A percentile compares a stretch with the other conserved stretches of the same genome.
Evolutionary conservation across 208 protist species (phyloP).

Genomic region (Porcisia deanei): DNA sequence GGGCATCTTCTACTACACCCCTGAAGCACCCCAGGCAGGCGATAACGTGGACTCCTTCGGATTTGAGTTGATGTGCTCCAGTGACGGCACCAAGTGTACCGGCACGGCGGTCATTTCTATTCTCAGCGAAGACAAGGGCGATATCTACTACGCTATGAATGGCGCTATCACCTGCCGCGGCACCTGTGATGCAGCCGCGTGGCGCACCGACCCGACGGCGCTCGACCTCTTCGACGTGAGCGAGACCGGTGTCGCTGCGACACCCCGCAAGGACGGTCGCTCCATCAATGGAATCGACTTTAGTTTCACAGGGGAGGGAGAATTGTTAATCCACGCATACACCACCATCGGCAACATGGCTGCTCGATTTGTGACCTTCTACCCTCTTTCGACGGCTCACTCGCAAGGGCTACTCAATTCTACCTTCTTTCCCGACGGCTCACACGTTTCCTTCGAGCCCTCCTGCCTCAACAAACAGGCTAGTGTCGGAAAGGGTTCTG

Average conservation of each 20-base stretch:
- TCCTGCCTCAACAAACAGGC: slow-evolving; percentile 72
- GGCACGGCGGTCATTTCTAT: slow-evolving; percentile 44
- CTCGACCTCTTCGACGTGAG: slow-evolving; percentile 48
- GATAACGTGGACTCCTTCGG: slow-evolving; percentile 51
- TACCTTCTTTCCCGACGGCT: slow-evolving; percentile 30
- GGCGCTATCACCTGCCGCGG: slow-evolving; percentile 76
- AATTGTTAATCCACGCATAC: slow-evolving; percentile 68
- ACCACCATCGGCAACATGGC: slow-evolving; percentile 82
- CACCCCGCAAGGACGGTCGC: slow-evolving; percentile 53
- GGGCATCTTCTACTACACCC: slow-evolving; percentile 42
- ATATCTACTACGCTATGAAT: slow-evolving; percentile 55
- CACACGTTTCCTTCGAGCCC: slow-evolving; percentile 76
- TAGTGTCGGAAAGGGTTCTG: slow-evolving; percentile 42
- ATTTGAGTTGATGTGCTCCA: slow-evolving; percentile 53
- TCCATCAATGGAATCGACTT: slow-evolving; percentile 61
- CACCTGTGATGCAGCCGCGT: slow-evolving; percentile 68
- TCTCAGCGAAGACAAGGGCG: slow-evolving; percentile 15
- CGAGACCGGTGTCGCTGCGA: slow-evolving; percentile 24
- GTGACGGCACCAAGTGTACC: slow-evolving; percentile 22
- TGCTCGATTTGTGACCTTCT: slow-evolving; percentile 85
- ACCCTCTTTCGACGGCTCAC: slow-evolving; percentile 42
- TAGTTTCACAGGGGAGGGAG: slow-evolving; percentile 48
- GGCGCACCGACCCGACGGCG: slow-evolving; percentile 38
- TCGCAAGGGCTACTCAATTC: slow-evolving; percentile 42
- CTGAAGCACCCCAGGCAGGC: slow-evolving; percentile 12